These are phyloP conservation scores for Harringtonia aguacate DNA, from an alignment of 2,329 filamentous ascomycete genomes.

Conservation along the genomic window DNA sequence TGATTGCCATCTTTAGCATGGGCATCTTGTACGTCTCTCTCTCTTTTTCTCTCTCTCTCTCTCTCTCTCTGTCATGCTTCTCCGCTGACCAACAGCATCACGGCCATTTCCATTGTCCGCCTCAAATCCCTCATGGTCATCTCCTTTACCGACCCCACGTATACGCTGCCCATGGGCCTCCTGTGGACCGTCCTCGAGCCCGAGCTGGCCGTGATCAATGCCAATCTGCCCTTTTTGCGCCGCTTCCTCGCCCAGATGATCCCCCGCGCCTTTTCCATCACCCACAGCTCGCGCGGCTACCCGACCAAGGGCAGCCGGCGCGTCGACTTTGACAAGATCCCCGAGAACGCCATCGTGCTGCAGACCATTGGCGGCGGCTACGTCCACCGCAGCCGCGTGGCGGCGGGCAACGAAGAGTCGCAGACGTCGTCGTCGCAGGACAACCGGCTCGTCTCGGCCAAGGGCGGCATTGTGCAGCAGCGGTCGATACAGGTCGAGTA, in stretches of 20 bases:
- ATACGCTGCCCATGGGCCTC: constrained; percentile 1
- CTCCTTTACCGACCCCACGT: constrained; percentile 1
- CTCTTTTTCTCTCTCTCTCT: too few relatives aligned
- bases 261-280: neutral
- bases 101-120: neutral
- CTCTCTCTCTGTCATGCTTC: too few relatives aligned
- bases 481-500: neutral
- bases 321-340: neutral
- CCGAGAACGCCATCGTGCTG: neutral
- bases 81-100: neutral
- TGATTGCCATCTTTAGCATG: neutral
- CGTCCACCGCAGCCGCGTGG: neutral
- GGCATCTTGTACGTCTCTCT: neutral
- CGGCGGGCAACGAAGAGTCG: neutral
- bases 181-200: constrained; percentile 1
- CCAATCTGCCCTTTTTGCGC: constrained; percentile 1
- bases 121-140: neutral
- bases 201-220: neutral
- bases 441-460: neutral
- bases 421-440: neutral
- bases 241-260: neutral
- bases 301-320: neutral
- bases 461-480: neutral
- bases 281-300: neutral
- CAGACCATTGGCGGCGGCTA: constrained; percentile 2